A percentile compares a stretch with the other conserved stretches of the same genome.
These are phyloP conservation scores for Lithospermum erythrorhizon DNA, from an alignment of 257 asterid genomes.

Conservation along the genomic window DNA sequence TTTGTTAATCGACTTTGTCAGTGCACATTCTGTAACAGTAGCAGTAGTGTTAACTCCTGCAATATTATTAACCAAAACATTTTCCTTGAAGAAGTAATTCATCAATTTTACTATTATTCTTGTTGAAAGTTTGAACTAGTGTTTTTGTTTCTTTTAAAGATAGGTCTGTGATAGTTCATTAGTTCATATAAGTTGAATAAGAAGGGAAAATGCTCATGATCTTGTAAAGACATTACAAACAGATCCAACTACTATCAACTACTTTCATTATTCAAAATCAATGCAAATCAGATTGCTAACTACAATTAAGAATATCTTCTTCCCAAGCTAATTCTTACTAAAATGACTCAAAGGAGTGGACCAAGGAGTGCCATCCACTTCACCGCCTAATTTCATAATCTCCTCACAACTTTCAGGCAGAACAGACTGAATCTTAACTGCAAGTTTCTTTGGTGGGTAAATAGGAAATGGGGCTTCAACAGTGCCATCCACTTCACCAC, in stretches of 20 bases:
- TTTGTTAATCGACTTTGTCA: no score
- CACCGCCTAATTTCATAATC: conserved; percentile 24
- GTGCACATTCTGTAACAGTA: no score
- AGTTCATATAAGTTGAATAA: no score
- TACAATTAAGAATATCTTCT: neutral
- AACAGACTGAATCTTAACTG: conserved; percentile 49
- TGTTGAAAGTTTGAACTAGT: neutral
- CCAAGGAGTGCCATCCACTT: conserved; percentile 42
- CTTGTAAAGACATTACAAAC: no score
- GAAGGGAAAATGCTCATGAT: no score
- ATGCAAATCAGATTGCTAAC: no score
- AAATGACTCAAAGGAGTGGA: conserved; percentile 66
- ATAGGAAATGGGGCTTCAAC: conserved; percentile 42
- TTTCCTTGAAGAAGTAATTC: neutral
- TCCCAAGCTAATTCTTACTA: conserved; percentile 33
- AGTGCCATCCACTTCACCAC: conserved; percentile 18
- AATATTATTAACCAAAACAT: no score
- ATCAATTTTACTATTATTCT: neutral
- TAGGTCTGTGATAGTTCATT: no score
- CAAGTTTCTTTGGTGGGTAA: conserved; percentile 50
- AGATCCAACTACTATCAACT: no score
- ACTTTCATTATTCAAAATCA: no score
- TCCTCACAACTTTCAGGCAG: conserved; percentile 44
- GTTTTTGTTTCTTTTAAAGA: no score
- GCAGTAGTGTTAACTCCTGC: no score